phyloP scores from a whole-genome alignment of 805 yeast genomes.

The Wickerhamomyces chambardii region DNA sequence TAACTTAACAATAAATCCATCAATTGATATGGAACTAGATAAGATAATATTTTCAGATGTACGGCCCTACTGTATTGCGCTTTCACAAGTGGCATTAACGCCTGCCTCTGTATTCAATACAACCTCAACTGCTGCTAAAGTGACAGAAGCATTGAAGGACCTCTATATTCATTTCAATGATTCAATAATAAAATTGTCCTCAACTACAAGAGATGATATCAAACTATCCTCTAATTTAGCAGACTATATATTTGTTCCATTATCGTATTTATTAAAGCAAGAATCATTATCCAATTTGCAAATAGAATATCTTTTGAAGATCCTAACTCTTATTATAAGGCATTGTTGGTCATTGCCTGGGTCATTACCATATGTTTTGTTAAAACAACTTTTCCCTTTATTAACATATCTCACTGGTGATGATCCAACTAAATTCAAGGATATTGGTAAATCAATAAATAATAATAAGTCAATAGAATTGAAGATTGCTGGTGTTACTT shows the following conservation, averaged over 20 bases:
- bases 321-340: constrained; percentile 32
- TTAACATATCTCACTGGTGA: constrained; percentile 38
- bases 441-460: constrained; percentile 1
- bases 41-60: constrained; percentile 12
- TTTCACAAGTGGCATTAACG: constrained; percentile 35
- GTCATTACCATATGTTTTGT: constrained; percentile 25
- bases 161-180: constrained; percentile 17
- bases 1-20: too few species aligned
- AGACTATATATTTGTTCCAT: constrained; percentile 55
- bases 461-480: constrained; percentile 25
- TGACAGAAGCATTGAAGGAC: constrained; percentile 23
- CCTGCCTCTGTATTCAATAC: constrained; percentile 25
- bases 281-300: constrained; percentile 36
- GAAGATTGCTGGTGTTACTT: constrained; percentile 24
- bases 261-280: constrained; percentile 42
- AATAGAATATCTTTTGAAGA: constrained; percentile 34
- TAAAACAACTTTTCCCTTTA: constrained; percentile 37
- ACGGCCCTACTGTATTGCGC: constrained; percentile 31
- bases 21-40: constrained; percentile 3
- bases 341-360: constrained; percentile 37
- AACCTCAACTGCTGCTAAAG: constrained; percentile 19
- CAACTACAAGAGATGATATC: constrained; percentile 3
- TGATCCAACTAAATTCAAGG: constrained; percentile 20
- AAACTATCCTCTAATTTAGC: constrained; percentile 33
- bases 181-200: constrained; percentile 5